Evolutionary conservation across 306 rosid genomes (phyloP), one percentile per base, ranked within the genome.

Genomic region (Malus orientalis): DNA sequence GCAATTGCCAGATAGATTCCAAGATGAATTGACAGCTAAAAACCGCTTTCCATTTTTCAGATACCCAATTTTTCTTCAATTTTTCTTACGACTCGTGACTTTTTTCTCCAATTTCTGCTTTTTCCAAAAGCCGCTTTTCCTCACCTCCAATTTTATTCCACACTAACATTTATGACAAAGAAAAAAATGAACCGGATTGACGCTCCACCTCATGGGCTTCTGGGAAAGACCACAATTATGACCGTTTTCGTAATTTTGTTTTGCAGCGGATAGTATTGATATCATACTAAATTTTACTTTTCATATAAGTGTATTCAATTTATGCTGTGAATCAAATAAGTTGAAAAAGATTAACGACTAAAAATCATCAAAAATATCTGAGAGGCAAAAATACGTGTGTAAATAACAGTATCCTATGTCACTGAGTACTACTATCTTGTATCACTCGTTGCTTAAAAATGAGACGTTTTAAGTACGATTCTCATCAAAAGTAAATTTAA

Each of bases 1-100:
- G 23, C 15, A 7, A 3, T 42, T 29, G 8, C 40, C 44, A 8
- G 80, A 55, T 12, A 15, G 57, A 70, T 71, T 78, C 65, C 44
- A 22, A 1, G 72, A 16, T 1, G 63, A 30, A 45, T 67, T 67
- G 74, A 79, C 78, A 57, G 63, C 69, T n/a, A 53, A 55, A 79
- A 67, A 40, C 54, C 3, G 74, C 73, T 2, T 0, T 8, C 27
- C 67, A 38, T 60, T 54, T 54, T 3, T 0, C 16, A 11, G 69
- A 49, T 75, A 8, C 51, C 11, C 22, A 33, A 13, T 64, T 27
- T 20, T 13, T 47, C 18, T 47, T 16, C 19, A n/a, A 16, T 32
- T 44, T 74, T 61, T 44, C 32, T 54, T n/a, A 3, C 4, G 32
- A 40, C 71, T 40, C 22, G 2, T 22, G 66, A 33, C 75, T 33